Conservation (phyloP, 140 eudicot species). For the Ambrosia hybrid region DNA sequence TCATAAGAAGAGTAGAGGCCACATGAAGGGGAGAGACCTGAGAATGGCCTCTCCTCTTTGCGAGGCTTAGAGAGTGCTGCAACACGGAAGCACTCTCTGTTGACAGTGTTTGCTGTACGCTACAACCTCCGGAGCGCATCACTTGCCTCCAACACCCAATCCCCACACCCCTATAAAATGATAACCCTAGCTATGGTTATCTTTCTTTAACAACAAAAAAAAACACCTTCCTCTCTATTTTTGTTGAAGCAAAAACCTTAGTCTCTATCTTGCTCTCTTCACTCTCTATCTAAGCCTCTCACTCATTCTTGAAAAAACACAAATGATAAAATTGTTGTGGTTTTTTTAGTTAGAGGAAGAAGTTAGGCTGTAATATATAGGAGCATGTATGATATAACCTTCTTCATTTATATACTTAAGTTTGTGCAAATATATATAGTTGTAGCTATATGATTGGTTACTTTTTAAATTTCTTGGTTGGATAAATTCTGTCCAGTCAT, state of each 20-base stretch:
- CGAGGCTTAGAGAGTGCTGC: constrained; percentile 82
- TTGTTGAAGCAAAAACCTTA: too few species aligned
- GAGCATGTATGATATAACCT: constrained; percentile 2
- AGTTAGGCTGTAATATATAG: too few species aligned
- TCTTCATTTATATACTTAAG: constrained; percentile 30
- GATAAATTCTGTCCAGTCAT: constrained; percentile 24
- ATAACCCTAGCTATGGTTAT: constrained; percentile 29
- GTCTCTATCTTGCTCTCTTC: too few species aligned
- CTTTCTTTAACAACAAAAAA: constrained; percentile 9
- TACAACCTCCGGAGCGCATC: constrained; percentile 83
- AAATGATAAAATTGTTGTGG: too few species aligned
- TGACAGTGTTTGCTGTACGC: constrained; percentile 88
- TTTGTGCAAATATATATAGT: not conserved
- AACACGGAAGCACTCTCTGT: constrained; percentile 88
- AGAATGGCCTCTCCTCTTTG: constrained; percentile 89
- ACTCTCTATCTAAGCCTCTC: not conserved
- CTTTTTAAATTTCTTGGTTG: constrained; percentile 34
- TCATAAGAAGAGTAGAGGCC: constrained; percentile 68
- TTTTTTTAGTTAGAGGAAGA: too few species aligned
- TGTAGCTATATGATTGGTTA: constrained; percentile 27
- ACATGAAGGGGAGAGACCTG: constrained; percentile 91
- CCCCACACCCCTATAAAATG: constrained; percentile 51
- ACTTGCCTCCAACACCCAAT: constrained; percentile 58
- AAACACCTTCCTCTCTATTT: not conserved
- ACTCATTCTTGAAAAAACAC: too few species aligned